phyloP scores from a whole-genome alignment of 495 filamentous ascomycete species.

The Antarctomyces pellizariae region DNA sequence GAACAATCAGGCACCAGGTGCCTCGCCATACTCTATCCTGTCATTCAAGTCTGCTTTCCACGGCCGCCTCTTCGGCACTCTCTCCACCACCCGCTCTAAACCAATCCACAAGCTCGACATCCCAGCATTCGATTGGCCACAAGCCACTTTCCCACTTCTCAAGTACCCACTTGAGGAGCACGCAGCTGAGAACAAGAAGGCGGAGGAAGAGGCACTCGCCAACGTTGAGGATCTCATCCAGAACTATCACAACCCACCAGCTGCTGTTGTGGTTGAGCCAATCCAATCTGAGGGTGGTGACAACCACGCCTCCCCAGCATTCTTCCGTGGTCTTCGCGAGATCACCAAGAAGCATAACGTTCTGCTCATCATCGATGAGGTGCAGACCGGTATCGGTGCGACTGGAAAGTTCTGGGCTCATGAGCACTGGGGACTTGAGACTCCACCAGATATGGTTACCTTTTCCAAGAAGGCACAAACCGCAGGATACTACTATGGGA shows the following conservation, averaged over 20 bases:
- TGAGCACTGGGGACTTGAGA: conserved; percentile 75
- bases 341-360: conserved; percentile 70
- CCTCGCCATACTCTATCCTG: conserved; percentile 70
- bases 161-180: conserved; percentile 83
- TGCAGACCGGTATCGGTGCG: conserved; percentile 88
- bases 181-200: conserved; percentile 55
- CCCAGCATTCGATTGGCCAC: conserved; percentile 95
- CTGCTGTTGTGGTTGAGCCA: conserved; percentile 78
- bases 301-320: conserved; percentile 86
- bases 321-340: conserved; percentile 74
- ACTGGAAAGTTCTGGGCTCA: conserved; percentile 98
- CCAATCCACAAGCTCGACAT: conserved; percentile 98
- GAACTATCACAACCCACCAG: conserved; percentile 66
- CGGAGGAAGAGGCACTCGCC: conserved; percentile 67
- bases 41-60: conserved; percentile 91
- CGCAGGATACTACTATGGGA: conserved; percentile 88
- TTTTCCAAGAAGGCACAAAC: conserved; percentile 99
- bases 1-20: conserved; percentile 65
- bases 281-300: conserved; percentile 97
- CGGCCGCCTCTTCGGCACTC: conserved; percentile 77
- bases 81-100: conserved; percentile 89
- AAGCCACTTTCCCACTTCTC: conserved; percentile 70
- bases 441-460: conserved; percentile 93
- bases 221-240: conserved; percentile 76
- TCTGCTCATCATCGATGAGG: conserved; percentile 92